Percentiles rank a stretch among this genome's conserved stretches.
phyloP scores from a whole-genome alignment of 768 basidiomycete species.

The Russula foetens region DNA sequence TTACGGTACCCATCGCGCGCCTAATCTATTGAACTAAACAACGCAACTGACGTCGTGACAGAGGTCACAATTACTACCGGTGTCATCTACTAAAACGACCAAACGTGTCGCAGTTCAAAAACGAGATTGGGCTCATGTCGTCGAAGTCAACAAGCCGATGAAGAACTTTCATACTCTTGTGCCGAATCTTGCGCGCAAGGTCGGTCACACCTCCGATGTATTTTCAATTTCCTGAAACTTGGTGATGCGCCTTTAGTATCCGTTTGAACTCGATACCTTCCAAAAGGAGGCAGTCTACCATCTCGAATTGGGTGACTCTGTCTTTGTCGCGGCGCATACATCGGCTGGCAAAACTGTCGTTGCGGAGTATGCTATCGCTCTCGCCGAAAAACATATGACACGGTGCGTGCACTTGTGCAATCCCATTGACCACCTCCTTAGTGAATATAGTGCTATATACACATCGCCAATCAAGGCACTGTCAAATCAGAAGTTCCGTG shows the following conservation, averaged over 20 bases:
- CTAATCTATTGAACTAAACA: background rate
- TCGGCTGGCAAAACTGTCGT: conserved; percentile 99
- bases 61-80: conserved; percentile 53
- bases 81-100: conserved; percentile 33
- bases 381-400: conserved; percentile 99
- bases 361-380: conserved; percentile 95
- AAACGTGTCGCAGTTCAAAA: conserved; percentile 52
- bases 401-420: conserved; percentile 41
- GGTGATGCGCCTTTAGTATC: conserved; percentile 51
- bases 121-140: conserved; percentile 96
- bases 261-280: conserved; percentile 98
- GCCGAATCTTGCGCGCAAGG: conserved; percentile 94
- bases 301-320: conserved; percentile 93
- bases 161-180: conserved; percentile 87
- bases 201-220: conserved; percentile 23
- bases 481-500: conserved; percentile 97
- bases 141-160: conserved; percentile 87
- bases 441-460: conserved; percentile 74
- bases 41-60: conserved; percentile 25
- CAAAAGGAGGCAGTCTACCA: conserved; percentile 99
- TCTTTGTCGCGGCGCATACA: conserved; percentile 99
- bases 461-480: conserved; percentile 98
- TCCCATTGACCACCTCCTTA: background rate
- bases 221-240: background rate
- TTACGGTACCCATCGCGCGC: conserved; percentile 23